A percentile compares a stretch with the other conserved stretches of the same genome.
Conservation (phyloP, 345 rosid species). For the Acer saccharum region DNA sequence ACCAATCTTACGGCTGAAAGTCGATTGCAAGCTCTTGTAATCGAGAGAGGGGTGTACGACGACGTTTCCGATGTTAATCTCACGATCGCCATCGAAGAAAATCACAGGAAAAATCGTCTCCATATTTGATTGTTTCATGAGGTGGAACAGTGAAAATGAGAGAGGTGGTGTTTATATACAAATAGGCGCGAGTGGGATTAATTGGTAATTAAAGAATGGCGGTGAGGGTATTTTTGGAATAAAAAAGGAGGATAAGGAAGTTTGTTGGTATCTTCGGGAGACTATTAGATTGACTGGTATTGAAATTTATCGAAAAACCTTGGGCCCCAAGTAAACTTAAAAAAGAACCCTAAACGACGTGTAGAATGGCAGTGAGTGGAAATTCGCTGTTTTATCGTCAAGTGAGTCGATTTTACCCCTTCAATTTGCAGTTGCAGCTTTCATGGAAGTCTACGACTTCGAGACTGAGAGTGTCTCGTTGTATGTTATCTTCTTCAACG, state of each 20-base stretch:
- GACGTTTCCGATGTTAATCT: slow-evolving; percentile 36
- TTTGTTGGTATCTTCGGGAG: background rate
- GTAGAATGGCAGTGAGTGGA: slow-evolving; percentile 39
- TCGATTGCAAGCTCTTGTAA: slow-evolving; percentile 34
- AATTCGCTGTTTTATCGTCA: slow-evolving; percentile 25
- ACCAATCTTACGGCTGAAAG: slow-evolving; percentile 37
- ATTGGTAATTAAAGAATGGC: slow-evolving; percentile 16
- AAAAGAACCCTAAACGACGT: slow-evolving; percentile 26
- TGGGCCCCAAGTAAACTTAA: slow-evolving; percentile 34
- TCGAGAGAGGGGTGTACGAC: slow-evolving; percentile 30
- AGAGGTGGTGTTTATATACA: slow-evolving; percentile 18
- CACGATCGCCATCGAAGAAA: slow-evolving; percentile 52
- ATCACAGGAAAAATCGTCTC: slow-evolving; percentile 33
- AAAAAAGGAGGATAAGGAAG: background rate
- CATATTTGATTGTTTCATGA: background rate
- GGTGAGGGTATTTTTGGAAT: slow-evolving; percentile 34
- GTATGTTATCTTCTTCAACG: slow-evolving; percentile 22
- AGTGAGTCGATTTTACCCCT: slow-evolving; percentile 26
- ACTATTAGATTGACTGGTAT: background rate
- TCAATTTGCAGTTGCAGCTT: slow-evolving; percentile 15
- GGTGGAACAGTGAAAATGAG: background rate
- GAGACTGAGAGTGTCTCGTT: background rate
- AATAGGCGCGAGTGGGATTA: slow-evolving; percentile 5
- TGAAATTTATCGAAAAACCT: slow-evolving; percentile 15
- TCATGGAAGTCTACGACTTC: background rate